These are phyloP conservation scores for Quercus tomentella DNA, from an alignment of 331 rosid species.

Conservation along the genomic window DNA sequence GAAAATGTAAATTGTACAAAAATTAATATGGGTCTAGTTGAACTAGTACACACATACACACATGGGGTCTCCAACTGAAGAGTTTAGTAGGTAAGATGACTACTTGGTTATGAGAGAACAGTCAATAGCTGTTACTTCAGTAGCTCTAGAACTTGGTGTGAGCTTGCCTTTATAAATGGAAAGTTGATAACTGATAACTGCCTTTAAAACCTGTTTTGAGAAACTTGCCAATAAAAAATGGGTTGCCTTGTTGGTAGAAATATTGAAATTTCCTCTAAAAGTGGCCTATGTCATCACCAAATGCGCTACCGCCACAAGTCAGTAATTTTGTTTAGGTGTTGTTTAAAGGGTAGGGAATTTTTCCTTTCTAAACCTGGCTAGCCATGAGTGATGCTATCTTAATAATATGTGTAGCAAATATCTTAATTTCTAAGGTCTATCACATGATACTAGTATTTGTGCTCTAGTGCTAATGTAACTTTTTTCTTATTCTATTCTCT, in stretches of 20 bases:
- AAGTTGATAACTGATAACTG: neutral
- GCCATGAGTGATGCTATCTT: too few relatives aligned
- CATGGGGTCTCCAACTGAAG: neutral
- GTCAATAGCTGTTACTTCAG: neutral
- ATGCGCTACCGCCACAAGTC: neutral
- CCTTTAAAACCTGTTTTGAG: neutral
- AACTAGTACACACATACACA: too few relatives aligned
- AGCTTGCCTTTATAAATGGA: neutral
- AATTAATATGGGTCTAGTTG: too few relatives aligned
- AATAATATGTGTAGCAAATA: neutral
- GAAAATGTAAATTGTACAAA: neutral
- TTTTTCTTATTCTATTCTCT: neutral
- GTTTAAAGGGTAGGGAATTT: too few relatives aligned
- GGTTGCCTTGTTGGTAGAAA: neutral
- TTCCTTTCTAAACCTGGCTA: too few relatives aligned
- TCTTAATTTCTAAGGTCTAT: neutral
- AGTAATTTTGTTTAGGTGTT: neutral
- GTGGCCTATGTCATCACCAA: neutral
- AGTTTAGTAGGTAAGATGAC: neutral
- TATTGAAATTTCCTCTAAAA: neutral
- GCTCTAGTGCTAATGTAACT: neutral
- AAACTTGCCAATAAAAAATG: neutral
- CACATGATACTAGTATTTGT: neutral
- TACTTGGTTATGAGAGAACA: neutral
- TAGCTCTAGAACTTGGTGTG: neutral